Evolutionary conservation across 2,329 filamentous ascomycete species (phyloP), one percentile per base, ranked within the genome.

Genomic region (Colletotrichum cereale): DNA sequence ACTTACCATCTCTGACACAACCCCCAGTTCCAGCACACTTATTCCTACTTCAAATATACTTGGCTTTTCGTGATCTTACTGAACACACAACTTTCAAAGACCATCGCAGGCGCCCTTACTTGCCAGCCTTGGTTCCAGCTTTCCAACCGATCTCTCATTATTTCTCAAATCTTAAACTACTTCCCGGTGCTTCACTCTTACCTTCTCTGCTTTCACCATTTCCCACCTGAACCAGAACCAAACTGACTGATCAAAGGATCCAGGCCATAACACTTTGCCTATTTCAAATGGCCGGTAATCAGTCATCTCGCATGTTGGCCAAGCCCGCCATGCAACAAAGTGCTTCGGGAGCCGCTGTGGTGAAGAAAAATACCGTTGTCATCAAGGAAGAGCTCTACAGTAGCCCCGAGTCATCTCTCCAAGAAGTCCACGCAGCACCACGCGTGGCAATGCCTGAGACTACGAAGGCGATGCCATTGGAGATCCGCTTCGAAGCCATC

Each of bases 151-250:
- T 2, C 6, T 2, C 2, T 1, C 2, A n/a, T 11, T 44, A 2
- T 2, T 44, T n/a, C 18, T 10, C 6, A 8, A n/a, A n/a, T 5
- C 2, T 2, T n/a, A 8, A 5, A 4, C 0, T 5, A 11, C 21
- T n/a, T n/a, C 3, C 21, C 3, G 8, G 0, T 11, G 21, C 21
- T 4, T n/a, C 42, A 21, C 42, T 44, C 40, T 42, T 42, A 18
- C 40, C 40, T n/a, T 44, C 40, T 21, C 31, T 34, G 4, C 31
- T 34, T 8, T 44, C 2, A 21, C 42, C 8, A 1, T n/a, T 6
- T 11, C 3, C 6, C 10, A 12, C 8, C 21, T 10, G 1, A 4
- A 5, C 2, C n/a, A 1, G 3, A 10, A n/a, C 10, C 2, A 1
- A 44, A 44, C 2, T 10, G 1, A 2, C 18, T 44, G 18, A 44